Evolutionary conservation across 306 rosid genomes (phyloP).

Genomic region (Casuarina cunninghamiana): DNA sequence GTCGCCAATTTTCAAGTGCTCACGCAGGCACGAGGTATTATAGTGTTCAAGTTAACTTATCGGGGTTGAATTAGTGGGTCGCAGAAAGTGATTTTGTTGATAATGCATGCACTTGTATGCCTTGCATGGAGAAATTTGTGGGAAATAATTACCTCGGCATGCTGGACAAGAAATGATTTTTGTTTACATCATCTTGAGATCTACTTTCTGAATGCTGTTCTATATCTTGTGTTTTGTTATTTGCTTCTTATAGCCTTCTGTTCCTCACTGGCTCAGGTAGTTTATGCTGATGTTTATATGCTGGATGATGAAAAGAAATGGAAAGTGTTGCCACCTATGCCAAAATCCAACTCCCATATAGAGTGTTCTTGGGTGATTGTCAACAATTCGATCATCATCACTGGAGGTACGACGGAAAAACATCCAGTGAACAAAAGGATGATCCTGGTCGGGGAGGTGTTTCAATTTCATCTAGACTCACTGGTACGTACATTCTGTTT

Average conservation of each 20-base stretch:
- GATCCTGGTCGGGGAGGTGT: slow-evolving; percentile 85
- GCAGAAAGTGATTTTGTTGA: slow-evolving; percentile 5
- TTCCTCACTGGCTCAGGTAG: slow-evolving; percentile 56
- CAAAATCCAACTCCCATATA: slow-evolving; percentile 81
- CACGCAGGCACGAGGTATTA: slow-evolving; percentile 82
- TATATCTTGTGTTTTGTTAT: slow-evolving; percentile 2
- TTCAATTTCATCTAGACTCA: slow-evolving; percentile 63
- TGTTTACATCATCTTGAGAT: background rate
- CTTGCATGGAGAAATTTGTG: background rate
- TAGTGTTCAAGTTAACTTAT: slow-evolving; percentile 3
- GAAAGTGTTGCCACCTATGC: slow-evolving; percentile 74
- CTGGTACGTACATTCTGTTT: slow-evolving; percentile 40
- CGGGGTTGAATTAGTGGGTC: background rate
- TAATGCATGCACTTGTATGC: background rate
- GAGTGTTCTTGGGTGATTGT: slow-evolving; percentile 78
- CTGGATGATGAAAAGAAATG: slow-evolving; percentile 82
- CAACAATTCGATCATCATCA: slow-evolving; percentile 71
- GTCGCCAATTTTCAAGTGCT: slow-evolving; percentile 91
- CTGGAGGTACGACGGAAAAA: slow-evolving; percentile 92
- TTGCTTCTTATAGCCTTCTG: background rate
- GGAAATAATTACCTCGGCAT: background rate
- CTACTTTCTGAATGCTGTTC: background rate
- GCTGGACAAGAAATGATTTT: background rate
- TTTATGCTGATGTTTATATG: slow-evolving; percentile 80
- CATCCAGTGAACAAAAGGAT: slow-evolving; percentile 78